Evolutionary conservation across 352 stramenopile species (phyloP), one percentile per base, ranked within the genome.

Genomic region (Pythium folliculosum): DNA sequence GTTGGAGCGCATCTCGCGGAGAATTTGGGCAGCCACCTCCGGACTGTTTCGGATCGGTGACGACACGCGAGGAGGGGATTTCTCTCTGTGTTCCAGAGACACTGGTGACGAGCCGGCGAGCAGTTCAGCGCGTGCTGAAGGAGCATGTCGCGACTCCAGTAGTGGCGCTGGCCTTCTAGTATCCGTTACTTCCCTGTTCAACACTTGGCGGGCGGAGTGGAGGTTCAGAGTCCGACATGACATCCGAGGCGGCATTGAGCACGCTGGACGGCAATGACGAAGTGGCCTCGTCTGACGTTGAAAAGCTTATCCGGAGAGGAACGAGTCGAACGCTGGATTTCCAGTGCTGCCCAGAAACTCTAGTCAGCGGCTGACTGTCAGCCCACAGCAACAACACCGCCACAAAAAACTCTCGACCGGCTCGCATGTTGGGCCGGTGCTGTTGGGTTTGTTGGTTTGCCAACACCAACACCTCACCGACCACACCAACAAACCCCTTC

Each of bases 111-210:
- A 55, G 27, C 25, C 14, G 25, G 49, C 49, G 22, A 43, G 49
- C 23, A 25, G 49, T 55, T 35, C 47, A 53, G 21, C 22, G 25
- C 12, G 17, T 2, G 27, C 27, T 5, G 10, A 40, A 40, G 35
- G 4, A 40, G 3, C 40, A n/a, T 54, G 48, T n/a, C 22, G 23
- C 23, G n/a, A 13, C n/a, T 9, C 45, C n/a, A 30, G 45, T 3
- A 27, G 45, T n/a, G n/a, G 9, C n/a, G 22, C 45, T 52, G 45
- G 45, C 45, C n/a, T 25, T 52, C 45, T 30, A 30, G 45, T 17
- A 52, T 52, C 45, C 45, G 45, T 52, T 30, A 52, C 45, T 27
- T 30, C n/a, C 6, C n/a, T 30, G 45, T 17, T 52, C 45, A 52
- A 52, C 35, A 40, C 35, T 40, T 40, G 35, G 35, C 8, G 40